A percentile compares a stretch with the other conserved stretches of the same genome.
phyloP scores from a whole-genome alignment of 768 basidiomycete species.

The Pleurotus pulmonarius region DNA sequence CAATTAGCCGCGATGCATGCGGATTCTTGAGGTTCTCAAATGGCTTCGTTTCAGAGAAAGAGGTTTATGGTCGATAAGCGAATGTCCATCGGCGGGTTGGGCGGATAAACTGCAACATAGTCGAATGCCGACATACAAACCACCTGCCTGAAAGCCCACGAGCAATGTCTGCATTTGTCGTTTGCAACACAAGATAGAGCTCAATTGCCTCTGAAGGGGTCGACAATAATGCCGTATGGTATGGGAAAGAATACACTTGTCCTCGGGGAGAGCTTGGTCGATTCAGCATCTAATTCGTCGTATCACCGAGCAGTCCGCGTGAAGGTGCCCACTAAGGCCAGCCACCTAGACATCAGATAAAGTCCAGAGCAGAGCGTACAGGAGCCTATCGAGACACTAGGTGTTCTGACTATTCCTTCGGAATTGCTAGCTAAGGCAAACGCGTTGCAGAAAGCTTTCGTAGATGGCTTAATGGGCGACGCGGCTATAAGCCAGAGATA shows the following conservation, averaged over 20 bases:
- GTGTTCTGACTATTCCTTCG: not conserved
- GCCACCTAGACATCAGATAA: not conserved
- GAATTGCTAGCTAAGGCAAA: not conserved
- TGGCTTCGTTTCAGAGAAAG: not conserved
- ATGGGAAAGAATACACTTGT: not conserved
- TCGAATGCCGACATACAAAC: not conserved
- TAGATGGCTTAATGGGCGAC: not conserved
- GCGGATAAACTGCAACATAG: slow-evolving; percentile 1
- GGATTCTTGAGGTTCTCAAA: slow-evolving; percentile 6
- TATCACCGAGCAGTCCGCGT: no score
- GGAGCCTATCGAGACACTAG: no score
- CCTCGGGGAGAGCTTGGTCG: not conserved
- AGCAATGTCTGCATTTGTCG: not conserved
- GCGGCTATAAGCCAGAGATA: not conserved
- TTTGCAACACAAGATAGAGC: not conserved
- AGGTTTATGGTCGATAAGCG: slow-evolving; percentile 1
- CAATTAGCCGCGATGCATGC: slow-evolving; percentile 3
- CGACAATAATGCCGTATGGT: not conserved
- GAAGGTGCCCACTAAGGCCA: no score
- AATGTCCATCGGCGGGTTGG: not conserved
- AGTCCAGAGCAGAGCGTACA: not conserved
- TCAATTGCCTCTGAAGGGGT: not conserved
- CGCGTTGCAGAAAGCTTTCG: not conserved
- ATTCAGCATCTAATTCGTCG: not conserved
- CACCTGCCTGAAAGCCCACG: not conserved